Conservation (phyloP, 2,329 filamentous ascomycete genomes). For the Fusarium sp. region DNA sequence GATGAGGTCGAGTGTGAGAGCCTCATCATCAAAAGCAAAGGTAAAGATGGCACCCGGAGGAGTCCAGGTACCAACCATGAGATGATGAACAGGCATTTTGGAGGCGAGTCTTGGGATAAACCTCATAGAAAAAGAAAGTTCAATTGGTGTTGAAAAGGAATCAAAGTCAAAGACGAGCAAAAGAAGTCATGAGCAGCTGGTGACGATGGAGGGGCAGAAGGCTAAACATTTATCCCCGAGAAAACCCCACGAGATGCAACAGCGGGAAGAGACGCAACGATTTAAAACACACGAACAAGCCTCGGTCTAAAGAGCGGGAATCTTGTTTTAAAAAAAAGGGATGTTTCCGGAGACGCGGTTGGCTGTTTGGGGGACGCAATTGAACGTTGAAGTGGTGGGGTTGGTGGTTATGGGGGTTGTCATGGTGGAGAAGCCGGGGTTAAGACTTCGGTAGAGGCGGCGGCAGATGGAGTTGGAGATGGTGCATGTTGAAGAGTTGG, state of each 20-base stretch:
- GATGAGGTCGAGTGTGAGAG: conserved; percentile 77
- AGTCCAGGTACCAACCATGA: conserved; percentile 94
- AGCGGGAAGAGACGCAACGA: background rate
- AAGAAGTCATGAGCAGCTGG: background rate
- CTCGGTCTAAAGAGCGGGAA: background rate
- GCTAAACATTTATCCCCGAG: conserved; percentile 46
- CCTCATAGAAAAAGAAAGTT: background rate
- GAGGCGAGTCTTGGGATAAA: conserved; percentile 17
- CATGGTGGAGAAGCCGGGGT: conserved; percentile 25
- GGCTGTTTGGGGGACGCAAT: background rate
- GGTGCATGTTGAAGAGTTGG: background rate
- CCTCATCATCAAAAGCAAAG: conserved; percentile 87
- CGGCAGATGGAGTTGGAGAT: conserved; percentile 31
- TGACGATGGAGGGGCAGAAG: conserved; percentile 29
- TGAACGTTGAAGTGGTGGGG: conserved; percentile 7
- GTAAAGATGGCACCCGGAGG: conserved; percentile 91
- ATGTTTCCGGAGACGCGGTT: background rate
- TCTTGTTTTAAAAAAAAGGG: background rate
- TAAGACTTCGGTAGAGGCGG: conserved; percentile 33
- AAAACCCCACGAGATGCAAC: conserved; percentile 21
- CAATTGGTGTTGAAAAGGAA: background rate
- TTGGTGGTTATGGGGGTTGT: conserved; percentile 10
- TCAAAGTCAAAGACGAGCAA: background rate
- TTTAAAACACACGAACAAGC: background rate
- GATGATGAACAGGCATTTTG: conserved; percentile 82